These are phyloP conservation scores for Wickerhamiella slavikovae DNA, from an alignment of 805 yeast species.

Conservation along the genomic window DNA sequence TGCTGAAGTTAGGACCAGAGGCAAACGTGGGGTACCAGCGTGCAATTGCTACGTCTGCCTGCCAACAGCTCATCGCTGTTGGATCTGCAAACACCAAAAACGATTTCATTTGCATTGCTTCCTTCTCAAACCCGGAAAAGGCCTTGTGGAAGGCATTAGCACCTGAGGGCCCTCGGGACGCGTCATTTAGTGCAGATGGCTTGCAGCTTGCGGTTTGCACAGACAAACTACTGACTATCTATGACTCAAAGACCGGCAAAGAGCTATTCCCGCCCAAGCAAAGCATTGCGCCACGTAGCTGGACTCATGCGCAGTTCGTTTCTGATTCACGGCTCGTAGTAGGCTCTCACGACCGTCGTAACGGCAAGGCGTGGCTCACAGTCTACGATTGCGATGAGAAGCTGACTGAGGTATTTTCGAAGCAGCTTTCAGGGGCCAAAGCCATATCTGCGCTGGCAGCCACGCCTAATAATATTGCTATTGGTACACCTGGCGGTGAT, in stretches of 20 bases:
- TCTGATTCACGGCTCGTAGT: conserved; percentile 5
- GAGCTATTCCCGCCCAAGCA: conserved; percentile 1
- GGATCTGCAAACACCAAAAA: too few relatives aligned
- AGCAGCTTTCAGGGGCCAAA: conserved; percentile 4
- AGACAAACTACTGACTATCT: neutral
- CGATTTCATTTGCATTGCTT: too few relatives aligned
- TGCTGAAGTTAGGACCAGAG: too few relatives aligned
- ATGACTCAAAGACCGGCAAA: conserved; percentile 2
- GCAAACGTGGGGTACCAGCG: too few relatives aligned
- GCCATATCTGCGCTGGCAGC: conserved; percentile 9
- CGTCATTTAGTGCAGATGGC: conserved; percentile 2
- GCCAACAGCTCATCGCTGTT: too few relatives aligned
- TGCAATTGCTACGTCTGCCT: too few relatives aligned
- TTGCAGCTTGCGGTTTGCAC: conserved; percentile 3
- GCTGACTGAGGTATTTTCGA: conserved; percentile 1
- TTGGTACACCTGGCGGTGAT: conserved; percentile 10
- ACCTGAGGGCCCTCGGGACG: conserved; percentile 1
- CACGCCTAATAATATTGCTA: conserved; percentile 6
- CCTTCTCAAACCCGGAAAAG: too few relatives aligned
- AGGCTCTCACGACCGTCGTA: conserved; percentile 4
- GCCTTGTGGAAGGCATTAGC: neutral
- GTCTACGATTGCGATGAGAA: conserved; percentile 4
- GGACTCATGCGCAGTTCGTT: conserved; percentile 7
- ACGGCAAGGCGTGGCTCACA: conserved; percentile 4
- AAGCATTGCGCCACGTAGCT: conserved; percentile 1